phyloP scores from a whole-genome alignment of 352 stramenopile genomes.

The Globisporangium polare region DNA sequence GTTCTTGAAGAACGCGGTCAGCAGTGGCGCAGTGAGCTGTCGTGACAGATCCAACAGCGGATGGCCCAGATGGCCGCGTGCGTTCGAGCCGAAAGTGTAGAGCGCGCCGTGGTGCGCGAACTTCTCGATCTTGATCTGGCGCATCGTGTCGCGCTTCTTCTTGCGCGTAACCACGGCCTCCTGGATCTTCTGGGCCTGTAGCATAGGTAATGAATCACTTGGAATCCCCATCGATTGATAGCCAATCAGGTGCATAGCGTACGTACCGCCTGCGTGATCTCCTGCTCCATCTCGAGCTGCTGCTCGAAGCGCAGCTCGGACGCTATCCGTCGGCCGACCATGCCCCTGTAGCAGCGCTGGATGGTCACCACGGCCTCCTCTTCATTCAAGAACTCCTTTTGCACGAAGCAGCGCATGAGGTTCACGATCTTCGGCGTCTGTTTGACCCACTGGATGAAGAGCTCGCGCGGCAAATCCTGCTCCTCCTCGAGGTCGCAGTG shows the following conservation, averaged over 20 bases:
- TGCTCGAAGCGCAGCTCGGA: slow-evolving; percentile 47
- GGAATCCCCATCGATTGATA: too few relatives aligned
- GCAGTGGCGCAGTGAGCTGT: slow-evolving; percentile 33
- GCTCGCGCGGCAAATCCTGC: slow-evolving; percentile 48
- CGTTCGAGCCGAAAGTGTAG: slow-evolving; percentile 68
- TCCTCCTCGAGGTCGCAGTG: slow-evolving; percentile 65
- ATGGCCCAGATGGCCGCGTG: slow-evolving; percentile 49
- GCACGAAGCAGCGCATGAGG: slow-evolving; percentile 65
- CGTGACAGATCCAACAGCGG: slow-evolving; percentile 35
- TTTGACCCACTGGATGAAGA: slow-evolving; percentile 56
- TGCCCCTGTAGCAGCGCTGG: slow-evolving; percentile 53
- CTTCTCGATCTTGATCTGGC: slow-evolving; percentile 64
- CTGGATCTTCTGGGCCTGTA: slow-evolving; percentile 49
- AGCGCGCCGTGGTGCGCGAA: slow-evolving; percentile 66
- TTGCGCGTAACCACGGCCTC: slow-evolving; percentile 62
- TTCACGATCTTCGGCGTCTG: slow-evolving; percentile 75
- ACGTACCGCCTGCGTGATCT: slow-evolving; percentile 41
- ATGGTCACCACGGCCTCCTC: slow-evolving; percentile 52
- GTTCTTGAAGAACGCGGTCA: slow-evolving; percentile 66
- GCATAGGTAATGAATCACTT: not conserved
- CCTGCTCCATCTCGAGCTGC: slow-evolving; percentile 51
- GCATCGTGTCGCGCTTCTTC: slow-evolving; percentile 58
- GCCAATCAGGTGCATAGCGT: too few relatives aligned
- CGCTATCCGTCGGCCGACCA: slow-evolving; percentile 41
- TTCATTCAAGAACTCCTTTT: slow-evolving; percentile 49